Conservation (phyloP, 805 yeast genomes). For the Saccharomycopsis sp. region DNA sequence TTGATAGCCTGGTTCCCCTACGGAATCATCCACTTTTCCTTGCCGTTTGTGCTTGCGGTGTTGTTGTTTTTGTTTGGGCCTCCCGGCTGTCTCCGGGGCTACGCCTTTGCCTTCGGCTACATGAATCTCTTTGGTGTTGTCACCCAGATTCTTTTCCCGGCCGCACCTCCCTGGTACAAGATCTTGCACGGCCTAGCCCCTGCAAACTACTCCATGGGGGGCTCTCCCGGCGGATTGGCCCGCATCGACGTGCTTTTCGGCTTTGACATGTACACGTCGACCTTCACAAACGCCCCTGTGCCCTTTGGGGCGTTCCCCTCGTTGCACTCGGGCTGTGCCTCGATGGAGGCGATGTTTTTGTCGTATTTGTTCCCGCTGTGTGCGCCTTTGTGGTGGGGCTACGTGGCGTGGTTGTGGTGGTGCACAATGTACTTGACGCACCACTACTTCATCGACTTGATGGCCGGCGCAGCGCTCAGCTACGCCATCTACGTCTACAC, state of each 20-base stretch:
- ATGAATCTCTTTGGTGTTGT: slow-evolving; percentile 85
- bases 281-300: slow-evolving; percentile 78
- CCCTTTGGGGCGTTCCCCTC: slow-evolving; percentile 91
- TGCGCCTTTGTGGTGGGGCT: slow-evolving; percentile 58
- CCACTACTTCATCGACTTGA: slow-evolving; percentile 91
- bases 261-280: slow-evolving; percentile 72
- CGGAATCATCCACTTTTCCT: slow-evolving; percentile 83
- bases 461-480: slow-evolving; percentile 88
- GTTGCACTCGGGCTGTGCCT: slow-evolving; percentile 89
- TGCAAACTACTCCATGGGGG: slow-evolving; percentile 85
- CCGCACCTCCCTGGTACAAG: slow-evolving; percentile 98
- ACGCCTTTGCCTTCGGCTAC: slow-evolving; percentile 91
- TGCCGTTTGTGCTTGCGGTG: slow-evolving; percentile 81
- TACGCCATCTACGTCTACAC: slow-evolving; percentile 48
- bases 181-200: slow-evolving; percentile 77
- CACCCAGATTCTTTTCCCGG: slow-evolving; percentile 77
- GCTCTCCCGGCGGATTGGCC: slow-evolving; percentile 92
- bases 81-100: slow-evolving; percentile 75
- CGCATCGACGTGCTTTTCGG: slow-evolving; percentile 79
- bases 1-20: slow-evolving; percentile 94
- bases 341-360: slow-evolving; percentile 86
- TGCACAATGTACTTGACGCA: slow-evolving; percentile 96
- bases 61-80: slow-evolving; percentile 83
- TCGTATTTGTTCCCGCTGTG: slow-evolving; percentile 72
- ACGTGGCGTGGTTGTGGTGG: slow-evolving; percentile 97